These are phyloP conservation scores for Aureobasidium sp. DNA, from an alignment of 2,329 filamentous ascomycete genomes.

Conservation along the genomic window DNA sequence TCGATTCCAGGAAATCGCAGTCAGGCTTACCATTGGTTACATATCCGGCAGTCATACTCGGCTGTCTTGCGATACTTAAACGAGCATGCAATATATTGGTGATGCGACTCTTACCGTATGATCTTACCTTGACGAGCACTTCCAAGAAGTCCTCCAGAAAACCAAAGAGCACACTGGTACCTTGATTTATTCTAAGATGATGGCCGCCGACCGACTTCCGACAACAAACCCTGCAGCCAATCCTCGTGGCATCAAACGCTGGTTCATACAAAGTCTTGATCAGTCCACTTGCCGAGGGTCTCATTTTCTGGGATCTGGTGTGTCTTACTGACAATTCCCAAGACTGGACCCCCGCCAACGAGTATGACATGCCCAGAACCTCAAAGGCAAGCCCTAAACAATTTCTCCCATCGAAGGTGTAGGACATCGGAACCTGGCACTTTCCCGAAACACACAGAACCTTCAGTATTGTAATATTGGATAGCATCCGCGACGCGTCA, in stretches of 20 bases:
- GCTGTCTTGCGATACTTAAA: neutral
- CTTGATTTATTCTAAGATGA: neutral
- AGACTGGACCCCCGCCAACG: too few species aligned
- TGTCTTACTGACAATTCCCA: too few species aligned
- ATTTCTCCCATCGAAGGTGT: neutral
- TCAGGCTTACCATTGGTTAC: neutral
- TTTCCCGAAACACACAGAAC: neutral
- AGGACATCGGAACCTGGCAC: neutral
- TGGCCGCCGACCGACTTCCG: neutral
- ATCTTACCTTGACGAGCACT: neutral
- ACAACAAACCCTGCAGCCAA: neutral
- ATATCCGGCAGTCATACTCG: neutral
- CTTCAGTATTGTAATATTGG: too few species aligned
- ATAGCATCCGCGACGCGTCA: neutral
- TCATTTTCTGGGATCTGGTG: too few species aligned
- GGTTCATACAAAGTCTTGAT: too few species aligned
- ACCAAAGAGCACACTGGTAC: neutral
- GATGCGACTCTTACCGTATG: neutral
- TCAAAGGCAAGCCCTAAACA: too few species aligned
- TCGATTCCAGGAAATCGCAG: neutral
- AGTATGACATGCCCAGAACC: too few species aligned
- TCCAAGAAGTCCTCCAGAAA: neutral
- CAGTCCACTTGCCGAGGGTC: too few species aligned
- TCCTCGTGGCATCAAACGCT: too few species aligned
- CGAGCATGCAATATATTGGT: neutral